Base-by-base conservation (phyloP, 2,329 filamentous ascomycete species). In the Pseudogymnoascus sp. region DNA sequence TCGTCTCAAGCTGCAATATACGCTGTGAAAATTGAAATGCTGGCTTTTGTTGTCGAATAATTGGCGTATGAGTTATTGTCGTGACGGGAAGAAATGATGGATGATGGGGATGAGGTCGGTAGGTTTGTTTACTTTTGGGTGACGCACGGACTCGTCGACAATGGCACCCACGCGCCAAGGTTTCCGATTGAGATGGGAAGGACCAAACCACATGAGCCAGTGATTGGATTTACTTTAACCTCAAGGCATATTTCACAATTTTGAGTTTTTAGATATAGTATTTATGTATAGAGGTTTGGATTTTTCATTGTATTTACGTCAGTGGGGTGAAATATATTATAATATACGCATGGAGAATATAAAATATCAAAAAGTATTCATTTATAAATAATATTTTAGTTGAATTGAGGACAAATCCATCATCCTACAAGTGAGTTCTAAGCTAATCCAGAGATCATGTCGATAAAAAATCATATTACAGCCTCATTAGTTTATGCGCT, bases 41-140 rank as follows among this genome's bases (percentile, higher is more conserved):
- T 37, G 18, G 6, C 11, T 15, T 37, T 38, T 59, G 30, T 43
- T 43, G 57, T 59, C 38, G 35, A 18, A n/a, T 9, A 35, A 22
- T 43, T 38, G 57, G 20, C 35, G 57, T 25, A 15, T 59, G 18
- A 15, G 15, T 6, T 59, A 30, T 25, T 43, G 57, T 38, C 38
- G 57, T 59, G 33, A 28, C 9, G 15, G 38, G n/a, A 35, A 43
- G 57, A 59, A 38, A 38, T 37, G 35, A 43, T 38, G 57, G 35
- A 15, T 6, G 35, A 59, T 43, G 33, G 35, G 57, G 7, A 22
- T 43, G 57, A 43, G 14, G 35, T 59, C 30, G 33, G 8, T 25
- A 12, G 57, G 57, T 59, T 59, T 59, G 57, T 59, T 59, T 59
- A 59, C 57, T 37, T 59, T 59, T 22, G 57, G 30, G 47, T 12